phyloP scores from a whole-genome alignment of 164 flowering plant genomes.

The Nymphaea thermarum region DNA sequence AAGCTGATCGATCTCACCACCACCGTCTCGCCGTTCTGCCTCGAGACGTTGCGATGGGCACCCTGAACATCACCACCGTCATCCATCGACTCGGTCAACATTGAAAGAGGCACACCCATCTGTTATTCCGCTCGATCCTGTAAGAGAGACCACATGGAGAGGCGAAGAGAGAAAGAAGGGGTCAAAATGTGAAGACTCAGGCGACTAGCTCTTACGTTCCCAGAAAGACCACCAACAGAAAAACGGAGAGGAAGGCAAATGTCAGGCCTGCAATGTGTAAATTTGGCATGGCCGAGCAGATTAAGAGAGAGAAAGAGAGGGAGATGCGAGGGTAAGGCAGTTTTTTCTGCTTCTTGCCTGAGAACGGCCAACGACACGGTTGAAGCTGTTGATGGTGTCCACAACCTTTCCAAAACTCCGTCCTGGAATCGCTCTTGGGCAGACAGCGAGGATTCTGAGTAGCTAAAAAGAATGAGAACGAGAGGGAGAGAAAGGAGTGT shows the following conservation, averaged over 20 bases:
- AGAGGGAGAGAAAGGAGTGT: too few species aligned
- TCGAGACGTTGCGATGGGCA: slow-evolving; percentile 31
- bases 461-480: too few species aligned
- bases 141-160: not conserved
- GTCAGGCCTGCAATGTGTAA: not conserved
- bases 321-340: not conserved
- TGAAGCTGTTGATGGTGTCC: not conserved
- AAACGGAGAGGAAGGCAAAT: not conserved
- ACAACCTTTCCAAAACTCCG: not conserved
- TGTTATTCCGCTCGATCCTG: not conserved
- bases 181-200: too few species aligned
- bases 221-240: not conserved
- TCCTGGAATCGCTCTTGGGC: not conserved
- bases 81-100: slow-evolving; percentile 13
- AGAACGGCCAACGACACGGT: not conserved
- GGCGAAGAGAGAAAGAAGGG: too few species aligned
- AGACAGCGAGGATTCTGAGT: not conserved
- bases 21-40: slow-evolving; percentile 29
- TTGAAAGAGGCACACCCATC: not conserved
- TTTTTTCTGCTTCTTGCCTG: not conserved
- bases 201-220: not conserved
- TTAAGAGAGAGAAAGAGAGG: too few species aligned
- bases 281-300: not conserved
- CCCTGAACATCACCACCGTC: slow-evolving; percentile 24
- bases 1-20: slow-evolving; percentile 46